Conservation (phyloP, 225 moss, liverwort and hornwort genomes). For the Antitrichia curtipendula region DNA sequence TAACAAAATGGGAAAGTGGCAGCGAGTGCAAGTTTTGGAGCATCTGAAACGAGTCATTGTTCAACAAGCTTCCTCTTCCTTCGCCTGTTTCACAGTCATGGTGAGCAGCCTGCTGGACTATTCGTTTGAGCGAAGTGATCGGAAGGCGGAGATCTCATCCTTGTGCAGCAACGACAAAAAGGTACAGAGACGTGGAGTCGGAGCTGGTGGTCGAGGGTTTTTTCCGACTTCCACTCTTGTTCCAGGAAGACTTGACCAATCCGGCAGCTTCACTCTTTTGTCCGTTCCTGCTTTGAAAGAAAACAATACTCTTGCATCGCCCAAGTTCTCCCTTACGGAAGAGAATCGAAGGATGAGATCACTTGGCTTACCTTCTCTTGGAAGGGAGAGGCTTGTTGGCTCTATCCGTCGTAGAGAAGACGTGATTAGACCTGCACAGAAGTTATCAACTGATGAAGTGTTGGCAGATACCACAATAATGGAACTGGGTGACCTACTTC, state of each 20-base stretch:
- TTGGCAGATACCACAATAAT: slow-evolving; percentile 21
- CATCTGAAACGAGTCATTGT: slow-evolving; percentile 83
- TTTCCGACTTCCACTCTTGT: slow-evolving; percentile 53
- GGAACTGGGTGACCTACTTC: slow-evolving; percentile 63
- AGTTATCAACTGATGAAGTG: not conserved
- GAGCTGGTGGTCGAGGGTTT: slow-evolving; percentile 32
- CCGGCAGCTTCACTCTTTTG: slow-evolving; percentile 49
- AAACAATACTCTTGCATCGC: slow-evolving; percentile 5
- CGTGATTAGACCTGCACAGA: not conserved
- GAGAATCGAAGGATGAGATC: slow-evolving; percentile 70
- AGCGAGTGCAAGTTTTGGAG: slow-evolving; percentile 57
- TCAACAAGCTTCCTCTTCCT: slow-evolving; percentile 65
- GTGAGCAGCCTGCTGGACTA: slow-evolving; percentile 83
- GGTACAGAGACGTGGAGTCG: slow-evolving; percentile 35
- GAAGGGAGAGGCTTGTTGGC: slow-evolving; percentile 34
- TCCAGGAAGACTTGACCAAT: slow-evolving; percentile 62
- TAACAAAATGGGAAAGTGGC: slow-evolving; percentile 35
- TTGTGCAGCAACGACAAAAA: slow-evolving; percentile 21
- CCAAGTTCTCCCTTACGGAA: slow-evolving; percentile 39
- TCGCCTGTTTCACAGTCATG: slow-evolving; percentile 74
- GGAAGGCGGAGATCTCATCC: slow-evolving; percentile 19
- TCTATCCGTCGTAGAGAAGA: slow-evolving; percentile 15
- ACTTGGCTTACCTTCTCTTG: slow-evolving; percentile 47
- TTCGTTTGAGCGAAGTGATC: slow-evolving; percentile 67
- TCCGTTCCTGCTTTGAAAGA: slow-evolving; percentile 31